Conservation (phyloP, 1,284 basidiomycete genomes). For the Fomitopsis palustris region DNA sequence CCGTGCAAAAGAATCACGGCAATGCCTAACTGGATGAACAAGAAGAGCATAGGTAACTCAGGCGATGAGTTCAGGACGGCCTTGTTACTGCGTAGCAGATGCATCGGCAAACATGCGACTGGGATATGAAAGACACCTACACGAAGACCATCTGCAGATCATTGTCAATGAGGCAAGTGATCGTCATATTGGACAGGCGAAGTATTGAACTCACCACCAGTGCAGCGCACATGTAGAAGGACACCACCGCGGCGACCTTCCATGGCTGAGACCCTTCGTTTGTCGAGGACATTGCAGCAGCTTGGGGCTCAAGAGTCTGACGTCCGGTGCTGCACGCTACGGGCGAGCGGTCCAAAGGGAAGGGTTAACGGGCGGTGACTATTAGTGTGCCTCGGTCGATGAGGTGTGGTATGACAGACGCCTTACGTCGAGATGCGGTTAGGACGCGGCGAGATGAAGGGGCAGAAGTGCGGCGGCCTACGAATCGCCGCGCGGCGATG, state of each 20-base stretch:
- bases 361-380: not conserved
- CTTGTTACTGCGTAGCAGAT: slow-evolving; percentile 51
- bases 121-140: slow-evolving; percentile 32
- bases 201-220: slow-evolving; percentile 50
- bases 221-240: slow-evolving; percentile 75
- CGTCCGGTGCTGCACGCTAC: not conserved
- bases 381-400: not conserved
- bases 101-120: not conserved
- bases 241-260: slow-evolving; percentile 66
- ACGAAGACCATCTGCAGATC: slow-evolving; percentile 60
- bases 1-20: slow-evolving; percentile 63
- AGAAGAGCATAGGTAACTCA: slow-evolving; percentile 65
- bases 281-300: slow-evolving; percentile 22
- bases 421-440: not conserved
- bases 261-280: slow-evolving; percentile 28
- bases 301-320: not conserved
- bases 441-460: not conserved
- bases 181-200: not conserved
- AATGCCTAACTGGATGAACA: slow-evolving; percentile 64
- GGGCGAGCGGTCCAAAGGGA: not conserved
- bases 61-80: slow-evolving; percentile 68
- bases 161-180: slow-evolving; percentile 2
- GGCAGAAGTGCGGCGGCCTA: not conserved
- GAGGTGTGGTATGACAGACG: not conserved
- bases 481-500: not conserved